Conservation (phyloP, 306 rosid species). For the Leucaena leucocephala region DNA sequence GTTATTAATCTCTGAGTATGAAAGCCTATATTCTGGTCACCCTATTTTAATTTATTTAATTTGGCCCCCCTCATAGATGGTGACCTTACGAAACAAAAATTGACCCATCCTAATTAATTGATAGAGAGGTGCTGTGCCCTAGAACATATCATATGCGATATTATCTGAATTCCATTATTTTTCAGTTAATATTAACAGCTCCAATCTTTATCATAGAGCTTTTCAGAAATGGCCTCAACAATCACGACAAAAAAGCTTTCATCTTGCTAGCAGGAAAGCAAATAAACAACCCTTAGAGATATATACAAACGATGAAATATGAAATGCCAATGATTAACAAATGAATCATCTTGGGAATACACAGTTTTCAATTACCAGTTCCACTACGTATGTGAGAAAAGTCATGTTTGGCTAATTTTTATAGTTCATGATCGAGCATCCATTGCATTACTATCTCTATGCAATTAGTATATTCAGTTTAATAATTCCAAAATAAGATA, state of each 20-base stretch:
- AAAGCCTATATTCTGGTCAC: constrained; percentile 37
- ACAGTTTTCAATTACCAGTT: constrained; percentile 4
- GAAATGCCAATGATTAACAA: not conserved
- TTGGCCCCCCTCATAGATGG: constrained; percentile 60
- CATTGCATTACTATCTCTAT: not conserved
- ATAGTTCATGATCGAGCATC: constrained; percentile 9
- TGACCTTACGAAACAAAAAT: constrained; percentile 61
- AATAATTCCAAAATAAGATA: constrained; percentile 11
- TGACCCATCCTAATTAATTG: constrained; percentile 50
- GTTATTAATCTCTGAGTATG: constrained; percentile 40
- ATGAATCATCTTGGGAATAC: not conserved
- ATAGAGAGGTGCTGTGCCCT: constrained; percentile 56
- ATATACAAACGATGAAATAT: not conserved
- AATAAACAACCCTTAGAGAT: not conserved
- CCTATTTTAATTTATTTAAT: constrained; percentile 19
- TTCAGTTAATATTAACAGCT: constrained; percentile 19
- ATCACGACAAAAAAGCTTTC: not conserved
- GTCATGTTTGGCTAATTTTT: constrained; percentile 8
- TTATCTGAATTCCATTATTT: constrained; percentile 25
- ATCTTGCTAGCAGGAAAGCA: not conserved
- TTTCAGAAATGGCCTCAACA: not conserved
- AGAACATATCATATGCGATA: constrained; percentile 20
- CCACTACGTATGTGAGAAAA: not conserved
- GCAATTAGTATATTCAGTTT: not conserved
- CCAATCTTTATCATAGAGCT: constrained; percentile 9